These are phyloP conservation scores for Candida gorgasii DNA, from an alignment of 805 yeast genomes.

Conservation along the genomic window DNA sequence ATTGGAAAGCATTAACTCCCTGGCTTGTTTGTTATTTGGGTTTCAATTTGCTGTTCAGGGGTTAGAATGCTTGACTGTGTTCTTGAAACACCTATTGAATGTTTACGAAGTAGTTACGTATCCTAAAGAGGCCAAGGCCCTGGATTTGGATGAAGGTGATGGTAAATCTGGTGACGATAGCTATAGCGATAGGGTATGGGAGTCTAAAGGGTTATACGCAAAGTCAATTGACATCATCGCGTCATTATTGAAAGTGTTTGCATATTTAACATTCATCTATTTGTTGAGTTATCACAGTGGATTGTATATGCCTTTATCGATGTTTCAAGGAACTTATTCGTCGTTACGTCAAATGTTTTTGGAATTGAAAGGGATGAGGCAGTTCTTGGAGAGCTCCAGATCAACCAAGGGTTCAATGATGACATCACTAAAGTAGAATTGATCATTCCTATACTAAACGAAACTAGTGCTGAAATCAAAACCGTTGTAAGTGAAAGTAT, in stretches of 20 bases:
- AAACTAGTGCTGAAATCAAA: background rate
- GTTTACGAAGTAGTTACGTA: slow-evolving; percentile 54
- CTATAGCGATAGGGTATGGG: slow-evolving; percentile 70
- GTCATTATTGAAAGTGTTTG: slow-evolving; percentile 36
- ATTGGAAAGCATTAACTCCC: slow-evolving; percentile 51
- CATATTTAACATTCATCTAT: slow-evolving; percentile 35
- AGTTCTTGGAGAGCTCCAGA: slow-evolving; percentile 54
- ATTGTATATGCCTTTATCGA: slow-evolving; percentile 34
- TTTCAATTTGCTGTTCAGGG: slow-evolving; percentile 71
- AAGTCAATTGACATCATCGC: slow-evolving; percentile 58
- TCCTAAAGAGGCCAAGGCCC: slow-evolving; percentile 30
- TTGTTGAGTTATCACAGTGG: slow-evolving; percentile 34
- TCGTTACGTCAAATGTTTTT: slow-evolving; percentile 30
- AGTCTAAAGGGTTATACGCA: slow-evolving; percentile 59
- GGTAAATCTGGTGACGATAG: slow-evolving; percentile 38
- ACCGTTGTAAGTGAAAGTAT: background rate
- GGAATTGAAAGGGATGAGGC: slow-evolving; percentile 45
- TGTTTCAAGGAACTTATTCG: slow-evolving; percentile 47
- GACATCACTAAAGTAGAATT: background rate
- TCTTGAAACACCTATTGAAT: slow-evolving; percentile 51
- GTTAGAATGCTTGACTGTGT: slow-evolving; percentile 50
- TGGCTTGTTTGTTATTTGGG: slow-evolving; percentile 65
- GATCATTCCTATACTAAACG: background rate
- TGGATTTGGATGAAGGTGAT: slow-evolving; percentile 22
- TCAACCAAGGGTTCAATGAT: slow-evolving; percentile 3